A percentile compares a stretch with the other conserved stretches of the same genome.
Evolutionary conservation across 148 eudicot species (phyloP).

Genomic region (Drosera capensis): DNA sequence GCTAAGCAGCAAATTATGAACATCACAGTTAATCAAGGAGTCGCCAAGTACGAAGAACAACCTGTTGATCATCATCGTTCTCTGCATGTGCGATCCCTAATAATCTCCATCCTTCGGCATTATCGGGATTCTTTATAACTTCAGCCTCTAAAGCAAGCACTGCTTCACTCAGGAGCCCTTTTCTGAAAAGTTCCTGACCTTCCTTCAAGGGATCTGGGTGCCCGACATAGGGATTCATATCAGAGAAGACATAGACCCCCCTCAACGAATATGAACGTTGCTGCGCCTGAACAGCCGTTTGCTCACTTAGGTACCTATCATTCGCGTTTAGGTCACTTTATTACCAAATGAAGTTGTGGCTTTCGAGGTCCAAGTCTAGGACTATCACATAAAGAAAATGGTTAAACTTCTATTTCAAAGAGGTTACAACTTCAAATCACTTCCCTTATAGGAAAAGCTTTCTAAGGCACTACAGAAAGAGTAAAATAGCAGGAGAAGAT

Average conservation of each 20-base stretch:
- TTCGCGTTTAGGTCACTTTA: background rate
- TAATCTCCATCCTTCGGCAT: constrained; percentile 97
- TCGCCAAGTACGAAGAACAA: constrained; percentile 10
- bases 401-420: too few species aligned
- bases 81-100: constrained; percentile 96
- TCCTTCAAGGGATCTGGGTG: constrained; percentile 88
- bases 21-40: too few species aligned
- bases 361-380: background rate
- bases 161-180: constrained; percentile 95
- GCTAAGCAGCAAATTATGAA: too few species aligned
- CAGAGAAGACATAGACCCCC: constrained; percentile 81
- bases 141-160: constrained; percentile 99
- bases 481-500: too few species aligned
- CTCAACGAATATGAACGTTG: constrained; percentile 41
- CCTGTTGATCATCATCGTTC: constrained; percentile 99
- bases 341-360: background rate
- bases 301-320: constrained; percentile 66
- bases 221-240: constrained; percentile 94
- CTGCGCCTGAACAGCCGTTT: constrained; percentile 38
- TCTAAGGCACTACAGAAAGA: too few species aligned
- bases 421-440: too few species aligned
- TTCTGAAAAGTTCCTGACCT: constrained; percentile 86
- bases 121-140: constrained; percentile 78
- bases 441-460: too few species aligned
- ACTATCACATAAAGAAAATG: background rate